A percentile compares a stretch with the other conserved stretches of the same genome.
Conservation (phyloP, 345 rosid species). For the Melaleuca alternifolia region DNA sequence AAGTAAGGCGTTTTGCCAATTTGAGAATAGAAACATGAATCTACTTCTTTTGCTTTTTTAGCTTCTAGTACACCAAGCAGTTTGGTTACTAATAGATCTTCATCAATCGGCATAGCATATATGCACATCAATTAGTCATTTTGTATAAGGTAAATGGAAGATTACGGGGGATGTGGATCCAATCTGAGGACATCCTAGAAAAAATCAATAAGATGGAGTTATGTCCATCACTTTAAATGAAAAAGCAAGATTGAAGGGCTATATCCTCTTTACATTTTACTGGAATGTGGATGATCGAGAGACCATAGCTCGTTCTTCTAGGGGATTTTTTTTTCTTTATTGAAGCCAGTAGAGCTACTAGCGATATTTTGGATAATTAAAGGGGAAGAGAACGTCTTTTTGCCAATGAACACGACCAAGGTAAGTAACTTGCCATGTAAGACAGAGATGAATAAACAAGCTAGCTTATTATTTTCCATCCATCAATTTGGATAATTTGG, state of each 20-base stretch:
- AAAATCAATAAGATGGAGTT: background rate
- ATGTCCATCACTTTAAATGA: background rate
- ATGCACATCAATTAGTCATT: too few relatives aligned
- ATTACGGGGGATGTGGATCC: too few relatives aligned
- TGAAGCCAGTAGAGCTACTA: too few relatives aligned
- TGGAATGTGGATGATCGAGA: background rate
- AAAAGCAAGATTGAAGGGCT: background rate
- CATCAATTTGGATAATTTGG: background rate
- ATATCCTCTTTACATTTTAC: background rate
- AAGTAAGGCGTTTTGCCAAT: too few relatives aligned
- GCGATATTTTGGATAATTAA: background rate
- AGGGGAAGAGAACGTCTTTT: background rate
- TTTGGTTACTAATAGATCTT: too few relatives aligned
- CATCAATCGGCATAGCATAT: too few relatives aligned
- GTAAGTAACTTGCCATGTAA: too few relatives aligned
- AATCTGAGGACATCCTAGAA: background rate
- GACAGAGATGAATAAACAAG: background rate
- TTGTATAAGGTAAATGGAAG: too few relatives aligned
- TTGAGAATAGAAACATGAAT: too few relatives aligned
- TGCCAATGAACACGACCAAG: background rate
- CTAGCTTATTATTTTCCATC: background rate
- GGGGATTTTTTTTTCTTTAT: too few relatives aligned
- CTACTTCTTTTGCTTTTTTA: too few relatives aligned
- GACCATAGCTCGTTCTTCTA: background rate
- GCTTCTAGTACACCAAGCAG: too few relatives aligned